phyloP scores from a whole-genome alignment of 108 stramenopile species.

The Conticribra guillardii region DNA sequence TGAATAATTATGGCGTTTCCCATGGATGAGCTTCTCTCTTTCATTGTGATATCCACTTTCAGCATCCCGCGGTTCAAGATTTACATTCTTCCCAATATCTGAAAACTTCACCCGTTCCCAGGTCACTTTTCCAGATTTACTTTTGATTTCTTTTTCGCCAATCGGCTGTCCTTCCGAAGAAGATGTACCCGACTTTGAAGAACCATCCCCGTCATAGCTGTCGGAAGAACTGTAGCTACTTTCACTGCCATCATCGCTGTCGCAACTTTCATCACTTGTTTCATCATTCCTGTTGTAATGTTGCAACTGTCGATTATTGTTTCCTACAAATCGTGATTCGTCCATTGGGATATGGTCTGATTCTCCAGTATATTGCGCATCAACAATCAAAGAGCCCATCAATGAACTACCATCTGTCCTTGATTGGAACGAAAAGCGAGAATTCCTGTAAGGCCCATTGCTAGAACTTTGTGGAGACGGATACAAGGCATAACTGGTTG shows the following conservation, averaged over 20 bases:
- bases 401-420: background rate
- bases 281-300: constrained; percentile 1
- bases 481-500: background rate
- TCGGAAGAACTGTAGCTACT: constrained; percentile 12
- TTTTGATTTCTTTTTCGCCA: background rate
- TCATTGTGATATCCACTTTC: background rate
- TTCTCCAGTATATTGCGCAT: background rate
- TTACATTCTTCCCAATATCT: background rate
- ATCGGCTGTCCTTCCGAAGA: background rate
- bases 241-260: constrained; percentile 14
- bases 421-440: background rate
- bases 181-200: background rate
- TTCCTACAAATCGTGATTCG: background rate
- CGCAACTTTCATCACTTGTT: constrained; percentile 24
- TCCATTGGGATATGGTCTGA: background rate
- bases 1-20: background rate
- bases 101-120: background rate
- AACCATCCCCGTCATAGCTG: constrained; percentile 12
- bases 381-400: background rate
- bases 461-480: background rate
- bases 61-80: background rate
- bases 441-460: background rate
- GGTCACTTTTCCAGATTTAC: background rate
- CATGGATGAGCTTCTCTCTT: background rate
- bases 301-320: background rate